phyloP scores from a whole-genome alignment of 2,329 filamentous ascomycete genomes.

The Colletotrichum sojae region DNA sequence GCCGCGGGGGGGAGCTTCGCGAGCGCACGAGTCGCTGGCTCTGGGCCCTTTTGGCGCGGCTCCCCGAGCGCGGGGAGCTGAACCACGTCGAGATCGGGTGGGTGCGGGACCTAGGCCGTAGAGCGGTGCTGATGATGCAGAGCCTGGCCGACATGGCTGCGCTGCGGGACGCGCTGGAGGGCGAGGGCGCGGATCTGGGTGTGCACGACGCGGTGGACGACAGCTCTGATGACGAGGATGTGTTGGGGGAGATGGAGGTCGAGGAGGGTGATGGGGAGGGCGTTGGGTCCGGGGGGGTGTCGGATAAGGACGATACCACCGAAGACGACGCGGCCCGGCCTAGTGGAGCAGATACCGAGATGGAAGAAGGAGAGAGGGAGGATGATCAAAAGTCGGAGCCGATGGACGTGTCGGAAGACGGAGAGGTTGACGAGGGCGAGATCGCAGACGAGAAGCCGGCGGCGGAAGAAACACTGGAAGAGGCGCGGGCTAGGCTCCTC shows the following conservation, averaged over 20 bases:
- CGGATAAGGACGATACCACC: constrained; percentile 29
- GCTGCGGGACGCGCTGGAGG: constrained; percentile 59
- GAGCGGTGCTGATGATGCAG: constrained; percentile 74
- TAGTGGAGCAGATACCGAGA: constrained; percentile 21
- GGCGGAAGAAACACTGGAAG: constrained; percentile 55
- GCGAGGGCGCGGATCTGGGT: constrained; percentile 55
- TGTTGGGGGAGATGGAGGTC: constrained; percentile 51
- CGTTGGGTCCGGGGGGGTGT: constrained; percentile 36
- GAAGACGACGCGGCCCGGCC: constrained; percentile 28
- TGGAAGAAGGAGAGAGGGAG: constrained; percentile 36
- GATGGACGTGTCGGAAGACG: constrained; percentile 62
- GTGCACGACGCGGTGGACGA: constrained; percentile 63
- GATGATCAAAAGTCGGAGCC: constrained; percentile 48
- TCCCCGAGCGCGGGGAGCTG: constrained; percentile 82
- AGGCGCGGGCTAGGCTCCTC: constrained; percentile 64
- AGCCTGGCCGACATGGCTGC: constrained; percentile 68
- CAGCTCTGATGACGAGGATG: constrained; percentile 55
- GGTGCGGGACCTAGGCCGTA: constrained; percentile 84
- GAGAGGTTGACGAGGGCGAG: constrained; percentile 51
- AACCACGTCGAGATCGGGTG: constrained; percentile 81
- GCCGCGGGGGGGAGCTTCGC: constrained; percentile 70
- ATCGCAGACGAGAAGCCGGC: constrained; percentile 48
- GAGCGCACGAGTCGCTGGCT: constrained; percentile 84
- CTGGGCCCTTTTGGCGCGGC: constrained; percentile 84
- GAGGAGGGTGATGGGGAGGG: constrained; percentile 48